Conservation (phyloP, 305 asterid species). For the Fraxinus dipetala region DNA sequence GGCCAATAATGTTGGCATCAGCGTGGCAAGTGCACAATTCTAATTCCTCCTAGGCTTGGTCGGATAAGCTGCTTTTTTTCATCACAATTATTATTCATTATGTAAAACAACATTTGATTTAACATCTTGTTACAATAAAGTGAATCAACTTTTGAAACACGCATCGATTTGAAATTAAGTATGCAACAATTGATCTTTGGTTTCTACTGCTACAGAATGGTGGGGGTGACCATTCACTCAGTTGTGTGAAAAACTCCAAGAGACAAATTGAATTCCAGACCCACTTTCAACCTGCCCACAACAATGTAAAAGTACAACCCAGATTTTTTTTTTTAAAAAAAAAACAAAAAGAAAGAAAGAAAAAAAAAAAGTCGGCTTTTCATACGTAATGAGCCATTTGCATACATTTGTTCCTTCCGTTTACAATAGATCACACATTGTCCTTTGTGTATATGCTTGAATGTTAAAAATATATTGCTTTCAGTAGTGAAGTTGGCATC, state of each 20-base stretch:
- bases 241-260: neutral
- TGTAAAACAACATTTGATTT: neutral
- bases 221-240: neutral
- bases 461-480: slow-evolving; percentile 26
- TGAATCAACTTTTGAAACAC: neutral
- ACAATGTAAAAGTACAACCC: neutral
- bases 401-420: neutral
- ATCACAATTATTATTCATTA: neutral
- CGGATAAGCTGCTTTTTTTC: neutral
- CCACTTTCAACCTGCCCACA: neutral
- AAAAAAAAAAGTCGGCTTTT: neutral
- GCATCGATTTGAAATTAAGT: neutral
- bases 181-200: neutral
- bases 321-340: neutral
- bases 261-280: neutral
- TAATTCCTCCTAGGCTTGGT: neutral
- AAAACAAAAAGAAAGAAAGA: too few species aligned
- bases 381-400: neutral
- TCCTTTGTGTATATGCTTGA: slow-evolving; percentile 29
- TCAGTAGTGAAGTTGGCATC: slow-evolving; percentile 17
- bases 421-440: neutral
- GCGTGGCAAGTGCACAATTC: slow-evolving; percentile 45
- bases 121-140: neutral
- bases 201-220: neutral
- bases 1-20: slow-evolving; percentile 57